Evolutionary conservation across 805 yeast genomes (phyloP), one percentile per base, ranked within the genome.

Genomic region (Barnettozyma salicaria): DNA sequence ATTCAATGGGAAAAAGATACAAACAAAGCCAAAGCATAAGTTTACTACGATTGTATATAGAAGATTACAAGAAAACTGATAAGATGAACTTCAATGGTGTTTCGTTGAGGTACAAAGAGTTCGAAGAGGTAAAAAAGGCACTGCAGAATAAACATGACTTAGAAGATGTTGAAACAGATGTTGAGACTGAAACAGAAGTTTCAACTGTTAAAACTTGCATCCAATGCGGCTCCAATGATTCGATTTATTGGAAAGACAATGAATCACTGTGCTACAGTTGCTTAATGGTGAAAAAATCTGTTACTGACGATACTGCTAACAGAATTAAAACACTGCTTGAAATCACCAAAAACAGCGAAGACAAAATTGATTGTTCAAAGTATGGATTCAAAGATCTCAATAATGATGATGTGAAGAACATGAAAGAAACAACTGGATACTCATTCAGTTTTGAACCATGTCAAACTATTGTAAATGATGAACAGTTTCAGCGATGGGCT

Each of bases 91-190:
- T 21, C 31, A 52, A 27, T 46, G 60, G 42, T 62, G 60, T 26
- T 65, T 79, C 17, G 57, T 41, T 48, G 64, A 25, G 72, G 60
- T 52, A 48, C 61, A 27, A 67, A 59, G 36, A 77, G 64, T 40
- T 42, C 16, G 13, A 53, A 47, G 42, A 43, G 16, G 30, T 44
- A 16, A 5, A 34, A 12, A 17, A 37, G 9, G 17, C 21, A 1
- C 25, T 38, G 19, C 23, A 18, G 7, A 26, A 7, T 20, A 27
- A 27, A 7, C 20, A 25, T n/a, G n/a, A n/a, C n/a, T n/a, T n/a
- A 11, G 33, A 30, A 6, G 14, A 17, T 13, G 28, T 11, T 16
- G 13, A 14, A 26, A 20, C 19, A n/a, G 13, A 12, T 16, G 34
- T 11, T 13, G 26, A 17, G 13, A 8, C 17, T 16, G 28, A 5